Evolutionary conservation across 2,329 filamentous ascomycete species (phyloP).

Genomic region (Cryphonectria radicalis): DNA sequence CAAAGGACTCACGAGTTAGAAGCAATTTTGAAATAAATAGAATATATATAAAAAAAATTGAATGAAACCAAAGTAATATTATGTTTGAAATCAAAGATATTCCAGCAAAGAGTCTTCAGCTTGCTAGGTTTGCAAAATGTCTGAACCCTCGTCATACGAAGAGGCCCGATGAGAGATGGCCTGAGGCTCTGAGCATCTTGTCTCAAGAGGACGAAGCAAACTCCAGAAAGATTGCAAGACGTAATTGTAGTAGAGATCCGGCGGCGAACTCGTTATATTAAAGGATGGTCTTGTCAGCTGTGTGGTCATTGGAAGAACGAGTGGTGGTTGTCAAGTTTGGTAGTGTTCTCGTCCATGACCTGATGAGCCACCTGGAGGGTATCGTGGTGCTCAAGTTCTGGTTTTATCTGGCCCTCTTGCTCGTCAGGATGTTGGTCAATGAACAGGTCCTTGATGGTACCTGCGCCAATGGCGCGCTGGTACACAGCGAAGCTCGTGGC

Average conservation of each 20-base stretch:
- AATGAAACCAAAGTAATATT: neutral
- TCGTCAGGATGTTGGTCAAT: conserved; percentile 39
- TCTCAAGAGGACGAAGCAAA: no score
- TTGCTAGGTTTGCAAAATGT: neutral
- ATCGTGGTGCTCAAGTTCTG: conserved; percentile 37
- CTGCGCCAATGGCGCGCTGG: conserved; percentile 52
- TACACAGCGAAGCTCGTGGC: conserved; percentile 59
- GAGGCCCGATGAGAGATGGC: neutral
- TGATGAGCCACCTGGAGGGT: conserved; percentile 54
- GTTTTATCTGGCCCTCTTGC: conserved; percentile 34
- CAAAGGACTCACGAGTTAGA: neutral
- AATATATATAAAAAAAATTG: no score
- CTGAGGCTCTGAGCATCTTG: neutral
- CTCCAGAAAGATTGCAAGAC: neutral
- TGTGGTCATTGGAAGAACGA: conserved; percentile 28
- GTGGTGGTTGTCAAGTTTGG: conserved; percentile 50
- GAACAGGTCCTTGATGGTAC: conserved; percentile 59
- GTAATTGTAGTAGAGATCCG: neutral
- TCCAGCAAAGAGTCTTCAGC: neutral
- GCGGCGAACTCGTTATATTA: no score
- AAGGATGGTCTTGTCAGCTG: neutral
- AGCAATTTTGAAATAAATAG: neutral
- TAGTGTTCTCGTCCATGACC: conserved; percentile 59
- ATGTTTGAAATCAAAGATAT: neutral
- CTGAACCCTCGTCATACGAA: neutral